Base-by-base conservation (phyloP, 2,329 filamentous ascomycete species). In the Emmonsiellopsis sp. region DNA sequence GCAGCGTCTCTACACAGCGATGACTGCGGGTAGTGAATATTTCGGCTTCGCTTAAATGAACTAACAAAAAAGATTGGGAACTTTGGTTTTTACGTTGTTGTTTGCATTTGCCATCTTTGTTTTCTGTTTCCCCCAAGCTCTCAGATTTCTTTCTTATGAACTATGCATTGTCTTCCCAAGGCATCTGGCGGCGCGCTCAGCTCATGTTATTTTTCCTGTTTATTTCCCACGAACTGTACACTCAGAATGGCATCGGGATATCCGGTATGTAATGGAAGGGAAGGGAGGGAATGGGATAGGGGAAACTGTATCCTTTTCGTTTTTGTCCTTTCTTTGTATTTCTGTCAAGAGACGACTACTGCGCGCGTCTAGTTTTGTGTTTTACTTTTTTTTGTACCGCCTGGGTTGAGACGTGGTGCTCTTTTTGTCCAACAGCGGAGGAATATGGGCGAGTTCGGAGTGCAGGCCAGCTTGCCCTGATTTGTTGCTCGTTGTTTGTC, bases 21-120 rank as follows among this genome's bases (percentile, higher is more conserved):
- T 98, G 71, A 98, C 93, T n/a, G 86, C 91, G 61, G 93, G 93
- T 62, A 93, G 90, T 75, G 92, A 97, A 70, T 97, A 85, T 70
- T 98, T 98, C 71, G 93, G 93, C 57, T 97, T 98, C 72, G 92
- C 93, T 63, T 97, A 86, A 77, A 34, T 5, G 32, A 7, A 46
- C 7, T n/a, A 10, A 26, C 20, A 26, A 26, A 26, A 26, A 46
- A 47, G 46, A 52, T 52, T 52, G 50, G 42, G 30, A 45, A 35
- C n/a, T 43, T 35, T 20, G 41, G 7, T 46, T 30, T 10, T 42
- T 45, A 37, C 16, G 8, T 40, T 35, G 26, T 7, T 35, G n/a
- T 30, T 34, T 38, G 34, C 16, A 9, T 13, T 38, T 48, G 15
- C 37, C 9, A 30, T 31, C 2, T 46, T 46, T 46, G 7, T 46